Evolutionary conservation across 2,329 filamentous ascomycete genomes (phyloP).

Genomic region (Myriosclerotinia scirpicola): DNA sequence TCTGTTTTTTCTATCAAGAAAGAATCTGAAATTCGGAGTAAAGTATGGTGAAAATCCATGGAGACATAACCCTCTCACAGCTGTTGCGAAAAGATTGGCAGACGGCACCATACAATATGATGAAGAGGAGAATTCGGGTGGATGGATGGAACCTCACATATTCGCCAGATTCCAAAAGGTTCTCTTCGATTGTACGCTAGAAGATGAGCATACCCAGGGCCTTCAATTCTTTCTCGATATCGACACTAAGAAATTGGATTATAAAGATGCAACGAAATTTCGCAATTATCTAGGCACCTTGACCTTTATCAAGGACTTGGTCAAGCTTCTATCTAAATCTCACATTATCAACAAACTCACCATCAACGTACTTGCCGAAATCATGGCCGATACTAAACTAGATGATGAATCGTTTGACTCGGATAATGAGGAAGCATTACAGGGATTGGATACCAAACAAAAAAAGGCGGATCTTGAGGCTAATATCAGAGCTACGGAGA

Average conservation of each 20-base stretch:
- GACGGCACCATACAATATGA: constrained; percentile 22
- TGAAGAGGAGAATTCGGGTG: neutral
- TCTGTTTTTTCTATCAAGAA: constrained; percentile 26
- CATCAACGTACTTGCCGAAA: constrained; percentile 27
- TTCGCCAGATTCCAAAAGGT: constrained; percentile 30
- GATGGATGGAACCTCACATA: constrained; percentile 30
- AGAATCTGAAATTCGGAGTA: constrained; percentile 10
- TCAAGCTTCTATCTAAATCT: constrained; percentile 26
- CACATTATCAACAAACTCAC: constrained; percentile 23
- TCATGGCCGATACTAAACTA: constrained; percentile 24
- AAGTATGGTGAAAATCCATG: constrained; percentile 23
- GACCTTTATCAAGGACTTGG: constrained; percentile 27
- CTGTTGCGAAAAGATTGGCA: constrained; percentile 6
- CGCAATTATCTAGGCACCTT: constrained; percentile 17
- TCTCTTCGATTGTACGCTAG: constrained; percentile 24
- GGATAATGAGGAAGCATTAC: constrained; percentile 19
- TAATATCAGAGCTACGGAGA: constrained; percentile 26
- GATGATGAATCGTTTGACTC: constrained; percentile 18
- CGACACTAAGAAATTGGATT: constrained; percentile 18
- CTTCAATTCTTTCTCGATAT: constrained; percentile 26
- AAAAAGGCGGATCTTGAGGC: constrained; percentile 22
- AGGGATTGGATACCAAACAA: constrained; percentile 21
- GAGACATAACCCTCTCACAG: constrained; percentile 27
- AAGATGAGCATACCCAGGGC: neutral
- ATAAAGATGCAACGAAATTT: constrained; percentile 18